These are phyloP conservation scores for Solanum lignicaule DNA, from an alignment of 257 asterid genomes.

Conservation along the genomic window DNA sequence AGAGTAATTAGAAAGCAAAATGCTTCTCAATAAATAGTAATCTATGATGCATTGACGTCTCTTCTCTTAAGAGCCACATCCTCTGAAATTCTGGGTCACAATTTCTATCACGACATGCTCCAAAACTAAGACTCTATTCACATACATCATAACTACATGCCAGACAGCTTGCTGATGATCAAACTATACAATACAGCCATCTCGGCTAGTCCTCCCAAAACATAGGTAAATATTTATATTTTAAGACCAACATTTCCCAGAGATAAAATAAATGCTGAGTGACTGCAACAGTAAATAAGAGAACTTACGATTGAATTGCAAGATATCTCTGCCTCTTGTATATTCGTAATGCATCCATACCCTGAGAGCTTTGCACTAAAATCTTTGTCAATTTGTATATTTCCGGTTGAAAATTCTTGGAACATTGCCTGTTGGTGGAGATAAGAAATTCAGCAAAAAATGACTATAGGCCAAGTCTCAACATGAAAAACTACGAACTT, in stretches of 20 bases:
- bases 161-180: not conserved
- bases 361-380: constrained; percentile 93
- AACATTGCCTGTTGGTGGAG: constrained; percentile 69
- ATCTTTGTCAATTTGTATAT: constrained; percentile 92
- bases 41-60: not conserved
- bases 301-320: constrained; percentile 40
- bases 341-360: constrained; percentile 78
- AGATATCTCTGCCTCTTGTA: constrained; percentile 69
- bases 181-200: not conserved
- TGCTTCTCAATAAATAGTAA: not conserved
- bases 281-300: not conserved
- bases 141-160: not conserved
- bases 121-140: not conserved
- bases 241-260: not conserved
- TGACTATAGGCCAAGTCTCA: not conserved
- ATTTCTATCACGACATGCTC: not conserved
- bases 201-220: not conserved
- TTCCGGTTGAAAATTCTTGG: constrained; percentile 80
- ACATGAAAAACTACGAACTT: not conserved
- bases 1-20: not conserved
- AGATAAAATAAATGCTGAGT: not conserved
- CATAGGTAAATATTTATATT: not conserved
- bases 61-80: not conserved
- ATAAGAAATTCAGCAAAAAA: not conserved
- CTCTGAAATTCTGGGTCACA: not conserved